Percentiles rank a stretch among this genome's conserved stretches.
Conservation (phyloP, 169 alveolate species). For the Cryptosporidium tyzzeri region DNA sequence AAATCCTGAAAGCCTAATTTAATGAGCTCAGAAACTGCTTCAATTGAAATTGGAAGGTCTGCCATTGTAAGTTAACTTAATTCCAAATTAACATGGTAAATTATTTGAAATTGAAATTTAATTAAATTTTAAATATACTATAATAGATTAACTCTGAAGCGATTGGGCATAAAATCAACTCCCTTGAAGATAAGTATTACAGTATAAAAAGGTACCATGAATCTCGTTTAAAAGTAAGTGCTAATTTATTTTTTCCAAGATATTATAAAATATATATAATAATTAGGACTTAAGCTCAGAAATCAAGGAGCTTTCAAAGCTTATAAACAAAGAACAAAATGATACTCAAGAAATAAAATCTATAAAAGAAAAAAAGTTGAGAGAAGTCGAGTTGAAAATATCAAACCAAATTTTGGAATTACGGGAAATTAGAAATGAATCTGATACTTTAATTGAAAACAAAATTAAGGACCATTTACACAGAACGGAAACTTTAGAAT, state of each 20-base stretch:
- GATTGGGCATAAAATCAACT: slow-evolving; percentile 28
- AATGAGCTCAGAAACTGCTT: not conserved
- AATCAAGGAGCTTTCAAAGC: not conserved
- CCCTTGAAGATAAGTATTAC: slow-evolving; percentile 17
- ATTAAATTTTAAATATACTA: not conserved
- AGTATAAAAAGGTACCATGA: slow-evolving; percentile 17
- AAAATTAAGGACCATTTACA: slow-evolving; percentile 30
- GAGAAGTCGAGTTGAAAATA: slow-evolving; percentile 24
- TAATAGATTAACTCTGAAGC: slow-evolving; percentile 32
- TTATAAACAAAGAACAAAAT: slow-evolving; percentile 3
- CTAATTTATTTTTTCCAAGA: not conserved
- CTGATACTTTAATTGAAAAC: slow-evolving; percentile 1
- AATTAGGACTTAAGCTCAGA: slow-evolving; percentile 17
- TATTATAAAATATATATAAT: not conserved
- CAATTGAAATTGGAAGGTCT: slow-evolving; percentile 1
- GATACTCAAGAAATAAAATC: not conserved
- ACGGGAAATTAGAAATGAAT: slow-evolving; percentile 14
- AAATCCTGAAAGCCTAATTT: not conserved
- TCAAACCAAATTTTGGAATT: slow-evolving; percentile 16
- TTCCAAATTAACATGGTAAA: not conserved
- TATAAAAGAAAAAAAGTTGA: not conserved
- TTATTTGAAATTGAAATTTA: not conserved
- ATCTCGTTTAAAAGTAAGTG: slow-evolving; percentile 27
- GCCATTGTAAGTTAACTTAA: slow-evolving; percentile 20
- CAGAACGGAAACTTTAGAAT: slow-evolving; percentile 21